Evolutionary conservation across 1,284 basidiomycete species (phyloP).

Genomic region (Macrocystidia cucumis): DNA sequence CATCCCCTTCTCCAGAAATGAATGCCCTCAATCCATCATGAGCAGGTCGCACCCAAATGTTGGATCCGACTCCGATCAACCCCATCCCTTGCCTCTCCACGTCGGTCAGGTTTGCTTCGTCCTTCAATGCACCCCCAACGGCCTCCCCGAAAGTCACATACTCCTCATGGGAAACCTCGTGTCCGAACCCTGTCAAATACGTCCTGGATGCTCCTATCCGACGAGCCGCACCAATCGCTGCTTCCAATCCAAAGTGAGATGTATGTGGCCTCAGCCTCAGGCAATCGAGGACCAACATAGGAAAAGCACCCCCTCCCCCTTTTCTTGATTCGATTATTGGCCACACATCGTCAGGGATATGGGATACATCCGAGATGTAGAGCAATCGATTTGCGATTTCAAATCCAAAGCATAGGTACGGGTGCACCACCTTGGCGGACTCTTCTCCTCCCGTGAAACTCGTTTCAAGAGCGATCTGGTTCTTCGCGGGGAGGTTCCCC

Average conservation of each 20-base stretch:
- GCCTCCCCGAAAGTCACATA: conserved; percentile 51
- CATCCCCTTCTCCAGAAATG: conserved; percentile 29
- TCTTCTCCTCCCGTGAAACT: conserved; percentile 8
- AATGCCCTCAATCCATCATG: conserved; percentile 58
- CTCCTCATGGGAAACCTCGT: conserved; percentile 63
- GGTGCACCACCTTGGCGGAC: conserved; percentile 27
- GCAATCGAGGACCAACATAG: conserved; percentile 67
- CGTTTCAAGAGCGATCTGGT: conserved; percentile 8
- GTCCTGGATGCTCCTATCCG: conserved; percentile 48
- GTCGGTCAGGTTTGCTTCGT: conserved; percentile 23
- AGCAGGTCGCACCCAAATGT: conserved; percentile 60
- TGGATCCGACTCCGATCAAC: conserved; percentile 35
- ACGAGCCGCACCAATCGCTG: conserved; percentile 46
- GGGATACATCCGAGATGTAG: conserved; percentile 72
- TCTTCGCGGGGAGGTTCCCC: conserved; percentile 28
- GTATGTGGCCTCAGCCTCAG: conserved; percentile 51
- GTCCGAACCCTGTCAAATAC: conserved; percentile 69
- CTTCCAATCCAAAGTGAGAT: conserved; percentile 66
- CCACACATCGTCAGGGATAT: conserved; percentile 68
- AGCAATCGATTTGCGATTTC: conserved; percentile 53
- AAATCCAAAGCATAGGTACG: conserved; percentile 73
- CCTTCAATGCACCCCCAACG: conserved; percentile 29
- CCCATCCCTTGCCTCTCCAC: conserved; percentile 34
- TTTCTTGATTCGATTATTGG: conserved; percentile 29
- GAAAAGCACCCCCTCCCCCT: conserved; percentile 21